Evolutionary conservation across 768 basidiomycete genomes (phyloP).

Genomic region (Boletellus sp.): DNA sequence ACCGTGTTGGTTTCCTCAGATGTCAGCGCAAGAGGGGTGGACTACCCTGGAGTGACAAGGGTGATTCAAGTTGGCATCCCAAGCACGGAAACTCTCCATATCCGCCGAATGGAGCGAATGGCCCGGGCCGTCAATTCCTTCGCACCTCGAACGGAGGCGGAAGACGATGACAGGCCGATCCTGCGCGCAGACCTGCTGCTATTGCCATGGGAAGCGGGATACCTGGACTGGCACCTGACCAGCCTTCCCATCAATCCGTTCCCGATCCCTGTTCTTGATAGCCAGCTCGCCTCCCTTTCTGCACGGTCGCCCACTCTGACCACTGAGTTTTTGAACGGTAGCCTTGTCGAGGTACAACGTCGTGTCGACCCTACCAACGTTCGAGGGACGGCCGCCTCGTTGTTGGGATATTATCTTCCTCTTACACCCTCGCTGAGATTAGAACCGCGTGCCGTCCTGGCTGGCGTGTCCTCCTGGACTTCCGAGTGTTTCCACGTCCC

Average conservation of each 20-base stretch:
- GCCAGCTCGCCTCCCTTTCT: constrained; percentile 11
- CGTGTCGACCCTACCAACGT: constrained; percentile 49
- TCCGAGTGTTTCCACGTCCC: constrained; percentile 20
- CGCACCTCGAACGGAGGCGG: neutral
- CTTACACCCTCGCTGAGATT: constrained; percentile 47
- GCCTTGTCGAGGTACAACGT: constrained; percentile 29
- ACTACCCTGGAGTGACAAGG: constrained; percentile 85
- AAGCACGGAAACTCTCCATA: constrained; percentile 61
- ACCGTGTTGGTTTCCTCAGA: constrained; percentile 81
- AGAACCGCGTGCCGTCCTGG: constrained; percentile 41
- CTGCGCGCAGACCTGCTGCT: constrained; percentile 72
- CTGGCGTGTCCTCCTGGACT: constrained; percentile 62
- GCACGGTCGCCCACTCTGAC: constrained; percentile 7
- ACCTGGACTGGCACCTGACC: constrained; percentile 56
- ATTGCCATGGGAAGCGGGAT: constrained; percentile 74
- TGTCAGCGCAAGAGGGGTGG: constrained; percentile 83
- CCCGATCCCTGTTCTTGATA: constrained; percentile 24
- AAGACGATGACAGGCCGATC: constrained; percentile 10
- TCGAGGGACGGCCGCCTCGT: constrained; percentile 57
- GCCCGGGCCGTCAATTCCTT: constrained; percentile 58
- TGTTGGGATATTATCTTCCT: constrained; percentile 70
- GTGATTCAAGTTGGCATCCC: constrained; percentile 92
- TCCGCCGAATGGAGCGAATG: constrained; percentile 84
- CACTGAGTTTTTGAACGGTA: constrained; percentile 25
- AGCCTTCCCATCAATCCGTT: constrained; percentile 68